Evolutionary conservation across 768 basidiomycete genomes (phyloP), one percentile per base, ranked within the genome.

Genomic region (Termitomyces sp.): DNA sequence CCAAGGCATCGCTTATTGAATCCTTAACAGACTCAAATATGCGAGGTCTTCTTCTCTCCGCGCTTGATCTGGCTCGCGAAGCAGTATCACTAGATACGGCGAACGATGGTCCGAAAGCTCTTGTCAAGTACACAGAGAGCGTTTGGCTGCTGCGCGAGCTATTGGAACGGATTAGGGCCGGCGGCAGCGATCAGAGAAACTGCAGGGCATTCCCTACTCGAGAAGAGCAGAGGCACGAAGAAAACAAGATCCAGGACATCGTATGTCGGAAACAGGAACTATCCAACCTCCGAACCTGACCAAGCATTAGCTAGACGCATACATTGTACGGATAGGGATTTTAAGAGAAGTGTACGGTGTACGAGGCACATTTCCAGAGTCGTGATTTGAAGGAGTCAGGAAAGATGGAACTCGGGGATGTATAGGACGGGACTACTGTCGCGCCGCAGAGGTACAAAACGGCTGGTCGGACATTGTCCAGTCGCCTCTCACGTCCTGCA

Each of bases 61-160:
- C 61, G 26, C 54, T 62, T 22, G 46, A 53, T 22, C 28, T 54
- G 20, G 61, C 61, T 3, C 57, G 50, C 10, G 55, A 62, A 43
- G 61, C 61, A 1, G 61, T 62, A 4, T 24, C 26, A 11, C 47
- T 62, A 16, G 61, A 62, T 43, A 49, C 54, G 2, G 26, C 35
- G 1, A 30, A 56, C 16, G 32, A 62, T 1, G 35, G 46, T 16
- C 44, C 26, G 10, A 24, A 7, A 28, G 61, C 61, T 11, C 35
- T 62, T 3, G 13, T 3, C 28, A 56, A 56, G 40, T 62, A 62
- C 46, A 50, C 32, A 1, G 56, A 62, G 45, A 62, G 61, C n/a
- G 61, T 57, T 16, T 47, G 48, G 55, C 36, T 60, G 3, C 48
- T 62, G 8, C 55, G 52, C n/a, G 61, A 62, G 32, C 38, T 60